Evolutionary conservation across 352 stramenopile genomes (phyloP), one percentile per base, ranked within the genome.

Genomic region (Phytophthora ramorum): DNA sequence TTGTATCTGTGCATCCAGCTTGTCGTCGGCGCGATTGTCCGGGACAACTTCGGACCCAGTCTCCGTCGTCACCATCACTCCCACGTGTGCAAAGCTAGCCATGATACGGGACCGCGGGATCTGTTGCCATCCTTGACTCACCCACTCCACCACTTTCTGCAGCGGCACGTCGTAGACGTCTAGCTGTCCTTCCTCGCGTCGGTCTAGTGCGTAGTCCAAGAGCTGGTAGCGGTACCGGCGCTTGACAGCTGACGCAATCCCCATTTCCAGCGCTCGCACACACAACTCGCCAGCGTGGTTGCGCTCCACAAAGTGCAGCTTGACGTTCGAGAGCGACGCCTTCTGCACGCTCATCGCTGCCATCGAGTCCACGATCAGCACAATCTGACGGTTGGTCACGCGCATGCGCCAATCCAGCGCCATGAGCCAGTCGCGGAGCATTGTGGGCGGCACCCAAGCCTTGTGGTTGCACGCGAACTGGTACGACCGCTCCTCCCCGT

Each of bases 381-480:
- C 52, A 43, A 95, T 76, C 5, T 87, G 69, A 32, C 86, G 86
- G 67, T 90, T 83, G 35, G 78, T 75, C 59, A 91, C 77, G 50
- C 87, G 85, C 84, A 95, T 90, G 30, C 81, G 79, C 79, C 80
- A 89, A 71, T 95, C 86, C 14, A 95, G 69, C 40, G 84, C 76
- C 37, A 92, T 61, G 17, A 95, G 64, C 86, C 86, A 95, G 48
- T 93, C 81, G 17, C 84, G 86, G 35, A 95, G 81, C 47, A 95
- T 69, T n/a, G 79, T 90, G 16, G 84, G 81, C 13, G 84, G 78
- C 61, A 92, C 73, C 84, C 84, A 92, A 13, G 84, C 71, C 47
- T 85, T 87, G 53, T 78, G 78, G 63, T 93, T 93, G 73, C 81
- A 79, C 2, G 82, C 73, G 66, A 89, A 93, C 55, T 84, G 80